phyloP scores from a whole-genome alignment of 257 asterid genomes.

The Plantago major region DNA sequence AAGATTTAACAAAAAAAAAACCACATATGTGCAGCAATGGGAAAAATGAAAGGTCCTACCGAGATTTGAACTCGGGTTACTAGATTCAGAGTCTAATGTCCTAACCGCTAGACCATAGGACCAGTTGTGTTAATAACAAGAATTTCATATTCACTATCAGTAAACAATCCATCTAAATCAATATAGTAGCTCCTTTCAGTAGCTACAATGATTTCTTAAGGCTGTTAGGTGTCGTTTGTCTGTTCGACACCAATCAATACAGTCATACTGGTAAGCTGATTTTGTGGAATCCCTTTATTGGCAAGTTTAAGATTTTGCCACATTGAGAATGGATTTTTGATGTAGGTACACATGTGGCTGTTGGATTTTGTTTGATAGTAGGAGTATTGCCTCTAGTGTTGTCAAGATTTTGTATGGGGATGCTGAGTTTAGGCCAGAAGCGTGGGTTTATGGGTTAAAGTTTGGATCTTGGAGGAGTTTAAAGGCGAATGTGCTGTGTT shows the following conservation, averaged over 20 bases:
- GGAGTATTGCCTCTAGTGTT: slow-evolving; percentile 23
- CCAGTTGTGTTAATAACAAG: not conserved
- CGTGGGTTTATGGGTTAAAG: slow-evolving; percentile 19
- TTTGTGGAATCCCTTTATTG: slow-evolving; percentile 39
- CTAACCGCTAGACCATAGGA: slow-evolving; percentile 88
- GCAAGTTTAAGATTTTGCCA: slow-evolving; percentile 28
- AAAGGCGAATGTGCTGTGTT: slow-evolving; percentile 27
- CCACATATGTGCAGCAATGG: not conserved
- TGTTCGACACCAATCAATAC: slow-evolving; percentile 35
- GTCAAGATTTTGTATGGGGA: slow-evolving; percentile 25
- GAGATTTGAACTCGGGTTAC: slow-evolving; percentile 92
- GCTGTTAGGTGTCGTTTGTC: slow-evolving; percentile 29
- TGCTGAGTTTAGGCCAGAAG: slow-evolving; percentile 9
- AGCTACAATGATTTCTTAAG: slow-evolving; percentile 35
- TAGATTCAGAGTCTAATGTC: slow-evolving; percentile 93
- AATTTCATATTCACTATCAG: not conserved
- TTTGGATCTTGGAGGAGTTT: slow-evolving; percentile 29
- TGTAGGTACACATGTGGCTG: slow-evolving; percentile 27
- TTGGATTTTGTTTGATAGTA: slow-evolving; percentile 35
- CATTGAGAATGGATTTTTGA: not conserved
- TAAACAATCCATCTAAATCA: no score
- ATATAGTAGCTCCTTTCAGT: slow-evolving; percentile 23
- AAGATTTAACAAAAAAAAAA: no score
- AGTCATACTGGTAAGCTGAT: slow-evolving; percentile 29
- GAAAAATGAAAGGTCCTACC: slow-evolving; percentile 53